Conservation (phyloP, 768 basidiomycete species). For the Trametes gibbosa region DNA sequence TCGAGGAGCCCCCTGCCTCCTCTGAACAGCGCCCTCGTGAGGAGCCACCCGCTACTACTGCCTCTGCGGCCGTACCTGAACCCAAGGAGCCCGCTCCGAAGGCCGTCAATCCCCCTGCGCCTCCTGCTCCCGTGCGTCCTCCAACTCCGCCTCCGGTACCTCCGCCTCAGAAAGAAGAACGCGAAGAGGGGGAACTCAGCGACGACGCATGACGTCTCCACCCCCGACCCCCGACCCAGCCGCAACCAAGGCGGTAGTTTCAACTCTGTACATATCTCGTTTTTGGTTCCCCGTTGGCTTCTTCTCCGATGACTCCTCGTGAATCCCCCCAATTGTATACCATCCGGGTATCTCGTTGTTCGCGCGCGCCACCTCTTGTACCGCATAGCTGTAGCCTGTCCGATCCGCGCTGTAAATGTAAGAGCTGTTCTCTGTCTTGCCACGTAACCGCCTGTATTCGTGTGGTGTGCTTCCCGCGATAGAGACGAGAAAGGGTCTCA, state of each 20-base stretch:
- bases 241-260: not conserved
- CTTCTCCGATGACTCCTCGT: not conserved
- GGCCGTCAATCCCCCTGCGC: not conserved
- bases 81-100: not conserved
- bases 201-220: conserved; percentile 8
- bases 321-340: conserved; percentile 8
- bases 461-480: not conserved
- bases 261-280: not conserved
- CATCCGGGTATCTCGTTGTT: conserved; percentile 1
- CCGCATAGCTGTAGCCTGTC: conserved; percentile 20
- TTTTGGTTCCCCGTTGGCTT: not conserved
- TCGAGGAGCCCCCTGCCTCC: not conserved
- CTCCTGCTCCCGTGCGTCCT: not conserved
- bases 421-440: not conserved
- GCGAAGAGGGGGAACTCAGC: conserved; percentile 25
- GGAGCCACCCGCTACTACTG: conserved; percentile 1
- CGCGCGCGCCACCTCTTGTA: conserved; percentile 11
- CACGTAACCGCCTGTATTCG: not conserved
- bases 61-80: not conserved
- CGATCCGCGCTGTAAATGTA: conserved; percentile 15
- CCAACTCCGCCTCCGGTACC: not conserved
- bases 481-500: no score
- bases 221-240: not conserved
- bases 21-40: not conserved
- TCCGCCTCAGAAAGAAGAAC: conserved; percentile 20